These are phyloP conservation scores for Metschnikowia borealis DNA, from an alignment of 805 yeast genomes.

Conservation along the genomic window DNA sequence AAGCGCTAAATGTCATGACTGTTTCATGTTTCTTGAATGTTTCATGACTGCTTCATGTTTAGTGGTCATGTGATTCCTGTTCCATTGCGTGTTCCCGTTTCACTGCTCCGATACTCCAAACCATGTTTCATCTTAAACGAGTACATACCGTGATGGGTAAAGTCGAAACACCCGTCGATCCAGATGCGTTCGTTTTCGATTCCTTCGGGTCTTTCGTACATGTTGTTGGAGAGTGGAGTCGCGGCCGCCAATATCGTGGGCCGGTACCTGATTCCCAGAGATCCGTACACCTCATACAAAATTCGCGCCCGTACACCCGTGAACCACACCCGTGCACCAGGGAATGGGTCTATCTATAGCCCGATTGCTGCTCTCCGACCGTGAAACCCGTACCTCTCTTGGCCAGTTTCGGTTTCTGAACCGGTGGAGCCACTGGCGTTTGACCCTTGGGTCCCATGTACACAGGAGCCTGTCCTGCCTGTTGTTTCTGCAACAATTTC, in stretches of 20 bases:
- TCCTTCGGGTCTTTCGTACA: slow-evolving; percentile 41
- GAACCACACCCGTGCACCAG: too few species aligned
- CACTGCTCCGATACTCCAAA: too few species aligned
- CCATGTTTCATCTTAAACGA: too few species aligned
- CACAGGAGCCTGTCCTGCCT: slow-evolving; percentile 9
- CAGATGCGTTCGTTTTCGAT: slow-evolving; percentile 59
- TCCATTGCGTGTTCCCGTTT: too few species aligned
- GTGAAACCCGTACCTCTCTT: not conserved
- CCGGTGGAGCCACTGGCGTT: not conserved
- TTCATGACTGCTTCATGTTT: too few species aligned
- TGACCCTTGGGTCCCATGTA: slow-evolving; percentile 10
- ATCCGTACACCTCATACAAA: too few species aligned
- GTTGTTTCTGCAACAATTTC: slow-evolving; percentile 8
- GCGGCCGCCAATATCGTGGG: too few species aligned
- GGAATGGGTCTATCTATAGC: not conserved
- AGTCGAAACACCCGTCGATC: slow-evolving; percentile 98
- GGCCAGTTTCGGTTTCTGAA: not conserved
- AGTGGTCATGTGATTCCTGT: too few species aligned
- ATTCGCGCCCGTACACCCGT: too few species aligned
- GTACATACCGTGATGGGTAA: slow-evolving; percentile 81
- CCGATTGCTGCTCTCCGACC: slow-evolving; percentile 1
- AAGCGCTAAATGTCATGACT: too few species aligned
- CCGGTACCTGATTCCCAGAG: too few species aligned
- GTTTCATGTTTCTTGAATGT: too few species aligned
- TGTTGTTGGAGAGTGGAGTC: slow-evolving; percentile 7